A percentile compares a stretch with the other conserved stretches of the same genome.
Evolutionary conservation across 345 rosid species (phyloP).

Genomic region (Triadica sebifera): DNA sequence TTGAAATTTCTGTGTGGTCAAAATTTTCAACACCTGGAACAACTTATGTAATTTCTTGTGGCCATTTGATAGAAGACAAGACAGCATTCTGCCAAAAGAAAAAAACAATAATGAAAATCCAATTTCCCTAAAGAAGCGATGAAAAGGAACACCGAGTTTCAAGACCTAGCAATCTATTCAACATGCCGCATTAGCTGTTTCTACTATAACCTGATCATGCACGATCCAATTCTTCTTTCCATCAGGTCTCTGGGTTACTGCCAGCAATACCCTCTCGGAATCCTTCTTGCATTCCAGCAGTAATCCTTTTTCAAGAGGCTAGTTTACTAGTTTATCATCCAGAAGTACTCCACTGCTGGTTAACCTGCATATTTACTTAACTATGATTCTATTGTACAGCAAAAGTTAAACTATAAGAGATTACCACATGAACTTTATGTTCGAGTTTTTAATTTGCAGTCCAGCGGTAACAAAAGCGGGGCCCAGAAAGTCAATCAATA

Average conservation of each 20-base stretch:
- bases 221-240: slow-evolving; percentile 99
- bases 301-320: slow-evolving; percentile 56
- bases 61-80: slow-evolving; percentile 71
- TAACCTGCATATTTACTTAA: slow-evolving; percentile 45
- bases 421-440: background rate
- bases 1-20: slow-evolving; percentile 58
- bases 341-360: slow-evolving; percentile 66
- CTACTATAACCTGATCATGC: slow-evolving; percentile 82
- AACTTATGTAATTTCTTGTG: slow-evolving; percentile 79
- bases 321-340: slow-evolving; percentile 62
- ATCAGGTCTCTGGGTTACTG: slow-evolving; percentile 80
- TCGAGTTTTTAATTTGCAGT: background rate
- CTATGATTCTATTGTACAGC: background rate
- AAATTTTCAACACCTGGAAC: slow-evolving; percentile 79
- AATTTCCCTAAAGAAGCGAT: background rate
- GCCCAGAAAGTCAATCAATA: background rate
- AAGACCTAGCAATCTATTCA: slow-evolving; percentile 55
- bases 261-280: slow-evolving; percentile 66
- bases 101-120: background rate
- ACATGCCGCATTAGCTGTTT: slow-evolving; percentile 44
- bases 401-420: background rate
- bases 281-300: slow-evolving; percentile 92
- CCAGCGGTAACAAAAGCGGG: background rate
- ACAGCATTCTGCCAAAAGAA: slow-evolving; percentile 63
- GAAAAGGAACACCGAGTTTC: slow-evolving; percentile 18